Evolutionary conservation across 2,329 filamentous ascomycete species (phyloP).

Genomic region (Sordariomycetes sp.): DNA sequence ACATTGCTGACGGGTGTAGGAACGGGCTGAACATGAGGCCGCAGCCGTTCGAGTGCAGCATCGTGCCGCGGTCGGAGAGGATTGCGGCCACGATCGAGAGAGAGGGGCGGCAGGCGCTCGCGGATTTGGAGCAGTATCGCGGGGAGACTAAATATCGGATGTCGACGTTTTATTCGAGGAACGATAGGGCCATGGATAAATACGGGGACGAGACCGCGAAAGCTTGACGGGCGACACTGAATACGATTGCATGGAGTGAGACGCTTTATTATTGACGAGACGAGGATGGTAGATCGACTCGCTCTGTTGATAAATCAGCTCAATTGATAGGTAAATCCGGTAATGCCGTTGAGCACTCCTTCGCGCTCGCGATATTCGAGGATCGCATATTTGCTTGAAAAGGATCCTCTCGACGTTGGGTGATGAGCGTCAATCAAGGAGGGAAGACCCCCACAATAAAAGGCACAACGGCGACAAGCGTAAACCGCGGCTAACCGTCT

Average conservation of each 20-base stretch:
- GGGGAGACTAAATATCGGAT: slow-evolving; percentile 44
- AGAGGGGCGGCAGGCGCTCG: slow-evolving; percentile 37
- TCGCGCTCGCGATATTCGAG: too few relatives aligned
- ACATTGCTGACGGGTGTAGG: slow-evolving; percentile 7
- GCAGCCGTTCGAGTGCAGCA: slow-evolving; percentile 37
- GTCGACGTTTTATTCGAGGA: slow-evolving; percentile 33
- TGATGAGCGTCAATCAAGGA: too few relatives aligned
- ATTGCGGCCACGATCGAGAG: slow-evolving; percentile 34
- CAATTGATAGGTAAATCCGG: too few relatives aligned
- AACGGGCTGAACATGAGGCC: slow-evolving; percentile 47
- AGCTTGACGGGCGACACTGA: neutral
- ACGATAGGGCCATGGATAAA: slow-evolving; percentile 16
- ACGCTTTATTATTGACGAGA: neutral
- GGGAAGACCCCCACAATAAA: too few relatives aligned
- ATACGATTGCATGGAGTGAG: neutral
- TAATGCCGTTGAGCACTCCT: too few relatives aligned
- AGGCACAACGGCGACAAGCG: too few relatives aligned
- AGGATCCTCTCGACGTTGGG: too few relatives aligned
- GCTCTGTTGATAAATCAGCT: too few relatives aligned
- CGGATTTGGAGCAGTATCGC: slow-evolving; percentile 34
- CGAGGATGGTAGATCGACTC: too few relatives aligned
- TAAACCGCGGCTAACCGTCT: neutral
- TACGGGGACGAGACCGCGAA: slow-evolving; percentile 12
- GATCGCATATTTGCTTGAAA: too few relatives aligned
- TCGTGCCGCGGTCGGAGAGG: slow-evolving; percentile 32